Conservation (phyloP, 2,329 filamentous ascomycete genomes). For the Ophiocordyceps camponoti-leonardi region DNA sequence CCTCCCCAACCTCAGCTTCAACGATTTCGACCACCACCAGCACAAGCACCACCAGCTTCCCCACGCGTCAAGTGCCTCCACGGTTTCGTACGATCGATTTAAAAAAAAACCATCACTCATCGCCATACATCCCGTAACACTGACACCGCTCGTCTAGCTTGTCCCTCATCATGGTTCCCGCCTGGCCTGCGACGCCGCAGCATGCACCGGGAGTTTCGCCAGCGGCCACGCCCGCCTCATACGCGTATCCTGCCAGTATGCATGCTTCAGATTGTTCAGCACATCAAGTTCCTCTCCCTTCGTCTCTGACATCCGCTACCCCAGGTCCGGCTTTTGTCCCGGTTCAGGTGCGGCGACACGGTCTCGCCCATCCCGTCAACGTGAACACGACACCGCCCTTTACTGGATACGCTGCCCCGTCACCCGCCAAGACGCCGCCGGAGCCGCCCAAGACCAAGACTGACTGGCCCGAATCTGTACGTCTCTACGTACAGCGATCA, state of each 20-base stretch:
- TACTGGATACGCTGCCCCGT: constrained; percentile 13
- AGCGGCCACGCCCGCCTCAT: constrained; percentile 15
- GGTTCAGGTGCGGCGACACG: constrained; percentile 41
- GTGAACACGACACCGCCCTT: constrained; percentile 15
- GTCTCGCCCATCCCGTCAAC: constrained; percentile 29
- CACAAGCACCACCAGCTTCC: neutral
- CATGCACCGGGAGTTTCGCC: constrained; percentile 23
- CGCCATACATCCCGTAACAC: constrained; percentile 1
- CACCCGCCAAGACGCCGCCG: constrained; percentile 5
- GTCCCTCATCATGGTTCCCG: constrained; percentile 15
- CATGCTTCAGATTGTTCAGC: neutral
- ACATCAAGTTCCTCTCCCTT: neutral
- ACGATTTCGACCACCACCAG: neutral
- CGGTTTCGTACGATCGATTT: neutral
- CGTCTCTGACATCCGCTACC: neutral
- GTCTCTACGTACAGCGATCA: constrained; percentile 74
- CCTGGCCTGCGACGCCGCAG: constrained; percentile 18
- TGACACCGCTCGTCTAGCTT: constrained; percentile 2
- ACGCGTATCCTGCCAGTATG: constrained; percentile 22
- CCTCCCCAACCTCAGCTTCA: neutral
- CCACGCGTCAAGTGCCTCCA: neutral
- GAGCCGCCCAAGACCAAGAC: constrained; percentile 39
- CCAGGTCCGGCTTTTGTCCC: constrained; percentile 38
- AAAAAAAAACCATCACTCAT: neutral
- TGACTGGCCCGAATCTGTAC: constrained; percentile 69